phyloP scores from a whole-genome alignment of 1,284 basidiomycete species.

The Schizophyllum commune region DNA sequence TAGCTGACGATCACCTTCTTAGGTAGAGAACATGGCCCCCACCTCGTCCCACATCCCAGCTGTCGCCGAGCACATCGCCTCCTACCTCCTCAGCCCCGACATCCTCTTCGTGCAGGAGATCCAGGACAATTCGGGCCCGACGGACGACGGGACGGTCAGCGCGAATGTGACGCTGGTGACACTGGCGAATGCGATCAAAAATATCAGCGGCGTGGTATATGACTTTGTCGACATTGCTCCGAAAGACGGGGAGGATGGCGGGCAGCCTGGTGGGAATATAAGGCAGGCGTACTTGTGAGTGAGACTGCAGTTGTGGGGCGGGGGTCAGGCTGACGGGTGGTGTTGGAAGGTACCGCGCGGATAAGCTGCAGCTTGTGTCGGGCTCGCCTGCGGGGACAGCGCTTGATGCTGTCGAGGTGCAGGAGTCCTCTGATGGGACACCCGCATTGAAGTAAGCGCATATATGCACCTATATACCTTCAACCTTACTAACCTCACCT shows the following conservation, averaged over 20 bases:
- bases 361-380: slow-evolving; percentile 42
- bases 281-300: slow-evolving; percentile 47
- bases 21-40: slow-evolving; percentile 55
- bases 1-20: too few species aligned
- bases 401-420: slow-evolving; percentile 36
- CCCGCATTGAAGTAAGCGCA: slow-evolving; percentile 38
- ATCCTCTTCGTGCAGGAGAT: slow-evolving; percentile 63
- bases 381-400: slow-evolving; percentile 41
- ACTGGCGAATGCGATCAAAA: slow-evolving; percentile 42
- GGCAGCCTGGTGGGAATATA: slow-evolving; percentile 59
- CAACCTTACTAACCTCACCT: neutral
- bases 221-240: slow-evolving; percentile 44
- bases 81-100: slow-evolving; percentile 46
- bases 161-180: slow-evolving; percentile 48
- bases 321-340: neutral
- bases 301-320: neutral
- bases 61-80: slow-evolving; percentile 49
- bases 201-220: slow-evolving; percentile 38
- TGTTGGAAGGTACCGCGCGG: slow-evolving; percentile 35
- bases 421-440: slow-evolving; percentile 26
- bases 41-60: slow-evolving; percentile 38
- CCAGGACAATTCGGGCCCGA: slow-evolving; percentile 53
- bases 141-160: slow-evolving; percentile 45
- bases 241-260: slow-evolving; percentile 51
- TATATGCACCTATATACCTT: neutral